Base-by-base conservation (phyloP, 2,329 filamentous ascomycete species). In the Chaetomium strumarium region DNA sequence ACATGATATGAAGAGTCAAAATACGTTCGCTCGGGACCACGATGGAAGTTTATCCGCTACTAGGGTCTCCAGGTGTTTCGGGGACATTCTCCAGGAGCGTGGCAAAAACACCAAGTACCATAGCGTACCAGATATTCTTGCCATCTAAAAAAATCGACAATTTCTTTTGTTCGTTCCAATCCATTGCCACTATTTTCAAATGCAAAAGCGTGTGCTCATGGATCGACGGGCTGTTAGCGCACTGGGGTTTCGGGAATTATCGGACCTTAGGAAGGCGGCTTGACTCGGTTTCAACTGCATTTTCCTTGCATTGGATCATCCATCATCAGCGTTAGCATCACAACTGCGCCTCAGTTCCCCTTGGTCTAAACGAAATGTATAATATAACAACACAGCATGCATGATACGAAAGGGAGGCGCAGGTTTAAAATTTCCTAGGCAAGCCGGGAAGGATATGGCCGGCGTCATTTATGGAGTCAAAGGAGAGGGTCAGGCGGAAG, bases 1-100 rank as follows among this genome's bases (percentile, higher is more conserved):
- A 90, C 63, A 74, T 90, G 47, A 73, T 91, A 68, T 90, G 76
- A 74, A 19, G 7, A n/a, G 34, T n/a, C 14, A 16, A n/a, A 24
- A 24, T 4, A 24, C 7, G 24, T 24, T 4, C 24, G 24, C 24
- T 24, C 24, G 24, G 4, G 24, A 24, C 24, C 24, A 24, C 7
- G 24, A 24, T 24, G 24, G 24, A 7, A 24, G 7, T 24, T 24
- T 4, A 24, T 24, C 4, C 24, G 4, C 24, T 4, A 24, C 24
- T 24, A 7, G 24, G 24, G 24, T 7, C 4, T 7, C 24, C 24
- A 24, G 24, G 4, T 24, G 24, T 24, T 24, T 24, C 24, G 7
- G 7, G 24, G 24, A 24, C 24, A 24, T 24, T 7, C 24, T 24
- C 24, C 24, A 24, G 24, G 24, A 24, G 24, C 24, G 24, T 7